phyloP scores from a whole-genome alignment of 441 rosid genomes.

The Eutrema salsugineum region DNA sequence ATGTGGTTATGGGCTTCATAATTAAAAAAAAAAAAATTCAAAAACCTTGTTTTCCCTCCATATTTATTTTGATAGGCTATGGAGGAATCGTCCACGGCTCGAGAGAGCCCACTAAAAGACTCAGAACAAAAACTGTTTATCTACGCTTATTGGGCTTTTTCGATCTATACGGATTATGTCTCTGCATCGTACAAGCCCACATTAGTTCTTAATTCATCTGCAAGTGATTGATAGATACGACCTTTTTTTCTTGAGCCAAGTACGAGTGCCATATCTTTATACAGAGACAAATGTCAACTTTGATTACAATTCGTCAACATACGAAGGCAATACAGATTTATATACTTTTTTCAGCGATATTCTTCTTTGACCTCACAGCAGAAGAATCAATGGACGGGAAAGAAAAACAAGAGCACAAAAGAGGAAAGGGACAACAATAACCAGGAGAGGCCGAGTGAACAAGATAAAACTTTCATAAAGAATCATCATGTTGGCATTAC shows the following conservation, averaged over 20 bases:
- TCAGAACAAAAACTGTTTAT: neutral
- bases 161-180: neutral
- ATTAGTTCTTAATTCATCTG: neutral
- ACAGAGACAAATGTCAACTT: neutral
- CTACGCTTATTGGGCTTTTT: neutral
- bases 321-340: slow-evolving; percentile 1
- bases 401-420: neutral
- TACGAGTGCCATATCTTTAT: neutral
- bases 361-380: slow-evolving; percentile 1
- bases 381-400: neutral
- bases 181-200: neutral
- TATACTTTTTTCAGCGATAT: slow-evolving; percentile 9
- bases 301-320: slow-evolving; percentile 1
- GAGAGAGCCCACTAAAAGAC: too few species aligned
- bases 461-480: neutral
- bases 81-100: too few species aligned
- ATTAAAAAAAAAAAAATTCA: neutral
- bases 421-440: neutral
- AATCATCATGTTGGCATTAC: slow-evolving; percentile 28
- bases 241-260: neutral
- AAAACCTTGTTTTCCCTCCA: too few species aligned
- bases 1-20: neutral
- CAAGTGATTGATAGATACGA: neutral
- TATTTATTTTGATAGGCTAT: neutral
- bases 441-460: neutral